phyloP scores from a whole-genome alignment of 1,139 yeast genomes.

The Candida sanyaensis region DNA sequence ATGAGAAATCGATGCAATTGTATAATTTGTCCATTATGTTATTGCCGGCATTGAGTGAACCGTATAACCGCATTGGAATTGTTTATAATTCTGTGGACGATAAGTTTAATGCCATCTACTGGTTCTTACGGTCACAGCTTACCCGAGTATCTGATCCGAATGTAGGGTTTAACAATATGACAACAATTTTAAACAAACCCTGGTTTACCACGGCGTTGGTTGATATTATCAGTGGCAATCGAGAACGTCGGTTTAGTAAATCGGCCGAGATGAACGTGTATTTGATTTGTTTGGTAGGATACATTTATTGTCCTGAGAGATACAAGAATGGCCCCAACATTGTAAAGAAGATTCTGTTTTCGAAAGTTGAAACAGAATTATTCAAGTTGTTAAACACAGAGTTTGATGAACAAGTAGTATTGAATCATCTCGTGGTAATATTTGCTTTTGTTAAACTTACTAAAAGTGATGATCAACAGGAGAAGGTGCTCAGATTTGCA shows the following conservation, averaged over 20 bases:
- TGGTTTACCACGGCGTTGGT: slow-evolving; percentile 30
- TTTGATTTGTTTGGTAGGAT: slow-evolving; percentile 31
- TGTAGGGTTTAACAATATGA: slow-evolving; percentile 44
- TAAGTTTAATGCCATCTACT: slow-evolving; percentile 34
- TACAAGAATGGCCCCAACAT: slow-evolving; percentile 28
- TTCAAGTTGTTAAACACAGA: slow-evolving; percentile 15
- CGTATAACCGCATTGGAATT: slow-evolving; percentile 66
- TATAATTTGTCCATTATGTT: slow-evolving; percentile 55
- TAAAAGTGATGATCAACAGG: slow-evolving; percentile 12
- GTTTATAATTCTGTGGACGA: slow-evolving; percentile 44
- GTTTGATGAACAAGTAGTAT: slow-evolving; percentile 15
- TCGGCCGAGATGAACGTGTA: slow-evolving; percentile 22
- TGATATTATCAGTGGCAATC: slow-evolving; percentile 14
- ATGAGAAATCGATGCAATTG: slow-evolving; percentile 41
- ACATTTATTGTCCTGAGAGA: slow-evolving; percentile 28
- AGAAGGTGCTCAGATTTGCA: slow-evolving; percentile 23
- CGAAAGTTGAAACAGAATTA: slow-evolving; percentile 29
- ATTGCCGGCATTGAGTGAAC: slow-evolving; percentile 67
- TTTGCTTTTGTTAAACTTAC: slow-evolving; percentile 22
- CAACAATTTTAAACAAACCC: slow-evolving; percentile 30
- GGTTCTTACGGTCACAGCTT: slow-evolving; percentile 60
- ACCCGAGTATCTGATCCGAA: slow-evolving; percentile 52
- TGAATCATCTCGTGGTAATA: slow-evolving; percentile 28
- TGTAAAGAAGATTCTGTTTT: slow-evolving; percentile 24
- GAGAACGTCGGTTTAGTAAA: slow-evolving; percentile 10